Conservation (phyloP, 345 rosid species). For the Eucalyptus pauciflora region DNA sequence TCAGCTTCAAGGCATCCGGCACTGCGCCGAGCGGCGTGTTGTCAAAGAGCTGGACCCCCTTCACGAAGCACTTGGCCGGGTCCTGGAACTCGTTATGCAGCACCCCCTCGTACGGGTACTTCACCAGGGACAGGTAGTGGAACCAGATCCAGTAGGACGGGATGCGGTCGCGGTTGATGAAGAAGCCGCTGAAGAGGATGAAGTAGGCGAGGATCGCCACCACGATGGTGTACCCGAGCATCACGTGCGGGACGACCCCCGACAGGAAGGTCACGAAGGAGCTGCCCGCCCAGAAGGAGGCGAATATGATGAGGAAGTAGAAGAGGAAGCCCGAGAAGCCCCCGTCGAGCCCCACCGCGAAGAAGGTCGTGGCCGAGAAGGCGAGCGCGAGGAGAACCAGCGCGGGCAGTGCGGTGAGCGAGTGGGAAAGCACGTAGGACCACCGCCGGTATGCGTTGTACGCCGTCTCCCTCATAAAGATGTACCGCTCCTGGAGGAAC, state of each 20-base stretch:
- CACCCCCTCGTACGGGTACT: conserved; percentile 87
- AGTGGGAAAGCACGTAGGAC: conserved; percentile 76
- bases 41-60: conserved; percentile 82
- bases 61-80: conserved; percentile 54
- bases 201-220: conserved; percentile 86
- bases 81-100: conserved; percentile 68
- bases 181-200: conserved; percentile 89
- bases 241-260: conserved; percentile 84
- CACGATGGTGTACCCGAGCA: conserved; percentile 87
- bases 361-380: conserved; percentile 62
- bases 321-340: conserved; percentile 62
- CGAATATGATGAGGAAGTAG: conserved; percentile 58
- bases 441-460: conserved; percentile 80
- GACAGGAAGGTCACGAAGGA: conserved; percentile 92
- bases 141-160: conserved; percentile 94
- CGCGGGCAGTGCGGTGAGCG: conserved; percentile 40
- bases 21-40: conserved; percentile 58
- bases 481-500: conserved; percentile 88
- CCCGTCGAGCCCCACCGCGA: conserved; percentile 88
- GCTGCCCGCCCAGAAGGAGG: conserved; percentile 89
- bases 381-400: conserved; percentile 58
- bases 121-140: conserved; percentile 82
- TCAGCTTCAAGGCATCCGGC: conserved; percentile 35
- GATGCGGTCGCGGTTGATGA: conserved; percentile 77
- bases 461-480: conserved; percentile 95